Conservation (phyloP, 768 basidiomycete genomes). For the Naganishia kalamii region DNA sequence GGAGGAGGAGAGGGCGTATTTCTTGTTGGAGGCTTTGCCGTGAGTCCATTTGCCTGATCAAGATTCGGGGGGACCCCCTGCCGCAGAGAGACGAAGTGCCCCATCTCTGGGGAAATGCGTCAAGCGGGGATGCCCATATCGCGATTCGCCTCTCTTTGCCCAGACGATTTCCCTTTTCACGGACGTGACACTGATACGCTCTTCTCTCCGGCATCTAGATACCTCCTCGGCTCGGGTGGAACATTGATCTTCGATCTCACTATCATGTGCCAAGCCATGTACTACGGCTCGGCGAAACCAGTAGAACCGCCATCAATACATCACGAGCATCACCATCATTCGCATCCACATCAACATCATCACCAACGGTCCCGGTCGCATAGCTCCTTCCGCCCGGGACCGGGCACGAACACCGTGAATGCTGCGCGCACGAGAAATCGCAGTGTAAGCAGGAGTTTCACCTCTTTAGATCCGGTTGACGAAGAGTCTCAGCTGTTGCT, state of each 20-base stretch:
- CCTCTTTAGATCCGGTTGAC: constrained; percentile 3
- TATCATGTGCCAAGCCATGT: constrained; percentile 75
- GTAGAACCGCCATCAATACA: not conserved
- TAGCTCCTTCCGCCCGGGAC: not conserved
- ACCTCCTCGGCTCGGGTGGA: constrained; percentile 83
- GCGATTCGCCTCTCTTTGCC: too few relatives aligned
- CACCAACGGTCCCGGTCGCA: constrained; percentile 10
- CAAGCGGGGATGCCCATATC: too few relatives aligned
- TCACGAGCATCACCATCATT: constrained; percentile 3
- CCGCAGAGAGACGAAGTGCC: not conserved
- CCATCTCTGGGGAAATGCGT: too few relatives aligned
- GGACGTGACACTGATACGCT: not conserved
- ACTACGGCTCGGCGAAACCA: constrained; percentile 55
- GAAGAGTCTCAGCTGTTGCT: constrained; percentile 4
- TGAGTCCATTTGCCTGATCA: constrained; percentile 49
- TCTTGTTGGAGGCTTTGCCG: constrained; percentile 77
- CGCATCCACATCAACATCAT: constrained; percentile 1
- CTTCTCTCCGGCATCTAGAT: constrained; percentile 43
- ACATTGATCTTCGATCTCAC: constrained; percentile 88
- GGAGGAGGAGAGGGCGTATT: constrained; percentile 60
- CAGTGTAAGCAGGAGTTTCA: constrained; percentile 9
- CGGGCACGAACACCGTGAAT: not conserved
- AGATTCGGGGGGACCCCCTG: too few relatives aligned
- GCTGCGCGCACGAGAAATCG: not conserved
- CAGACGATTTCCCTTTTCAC: too few relatives aligned